Conservation (phyloP, 1,139 yeast species). For the Debaryomyces udenii region DNA sequence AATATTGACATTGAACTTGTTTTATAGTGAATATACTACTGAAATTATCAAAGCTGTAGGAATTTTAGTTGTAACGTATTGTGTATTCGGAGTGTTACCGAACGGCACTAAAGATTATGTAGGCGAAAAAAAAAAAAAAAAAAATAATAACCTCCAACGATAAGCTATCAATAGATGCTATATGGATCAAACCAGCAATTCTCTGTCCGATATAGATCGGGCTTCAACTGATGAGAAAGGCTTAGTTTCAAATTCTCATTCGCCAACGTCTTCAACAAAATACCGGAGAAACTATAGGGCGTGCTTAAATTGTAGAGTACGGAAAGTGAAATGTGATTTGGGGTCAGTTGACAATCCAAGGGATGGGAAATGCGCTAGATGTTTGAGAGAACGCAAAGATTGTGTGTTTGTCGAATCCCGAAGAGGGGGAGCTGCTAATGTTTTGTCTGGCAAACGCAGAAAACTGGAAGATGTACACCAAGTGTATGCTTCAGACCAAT, state of each 20-base stretch:
- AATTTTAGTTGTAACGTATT: neutral
- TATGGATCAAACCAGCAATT: neutral
- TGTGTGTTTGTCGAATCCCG: conserved; percentile 74
- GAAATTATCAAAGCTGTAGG: conserved; percentile 1
- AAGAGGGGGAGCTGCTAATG: conserved; percentile 58
- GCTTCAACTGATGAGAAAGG: neutral
- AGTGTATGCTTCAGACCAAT: neutral
- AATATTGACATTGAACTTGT: conserved; percentile 8
- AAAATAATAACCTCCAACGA: too few species aligned
- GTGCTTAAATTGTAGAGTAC: conserved; percentile 77
- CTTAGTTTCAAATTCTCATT: conserved; percentile 1
- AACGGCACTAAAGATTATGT: neutral
- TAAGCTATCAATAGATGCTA: neutral
- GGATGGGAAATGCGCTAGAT: conserved; percentile 84
- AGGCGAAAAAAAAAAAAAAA: neutral
- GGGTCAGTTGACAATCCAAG: conserved; percentile 75
- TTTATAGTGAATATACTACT: conserved; percentile 8
- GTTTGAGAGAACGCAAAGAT: conserved; percentile 76
- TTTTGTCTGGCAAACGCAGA: conserved; percentile 41
- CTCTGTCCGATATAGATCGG: conserved; percentile 2
- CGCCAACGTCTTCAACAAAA: conserved; percentile 18
- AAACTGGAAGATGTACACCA: conserved; percentile 11
- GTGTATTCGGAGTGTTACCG: too few species aligned
- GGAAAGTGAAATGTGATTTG: conserved; percentile 83
- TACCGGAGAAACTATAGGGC: conserved; percentile 76